Evolutionary conservation across 2,329 filamentous ascomycete species (phyloP).

Genomic region (Canariomyces notabilis): DNA sequence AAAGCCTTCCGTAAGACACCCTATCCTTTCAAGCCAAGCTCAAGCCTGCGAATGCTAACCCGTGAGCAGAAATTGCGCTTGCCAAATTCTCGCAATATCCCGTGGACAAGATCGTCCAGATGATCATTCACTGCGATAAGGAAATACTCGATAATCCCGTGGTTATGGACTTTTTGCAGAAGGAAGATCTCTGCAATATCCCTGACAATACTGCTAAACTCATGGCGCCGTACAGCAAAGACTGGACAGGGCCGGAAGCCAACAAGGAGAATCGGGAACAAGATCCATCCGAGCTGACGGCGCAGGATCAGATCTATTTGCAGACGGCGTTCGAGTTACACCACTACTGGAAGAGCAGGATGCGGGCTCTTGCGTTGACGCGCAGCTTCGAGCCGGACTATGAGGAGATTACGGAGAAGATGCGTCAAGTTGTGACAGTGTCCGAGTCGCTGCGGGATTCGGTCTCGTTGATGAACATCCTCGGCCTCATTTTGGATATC

Average conservation of each 20-base stretch:
- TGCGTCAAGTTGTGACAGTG: conserved; percentile 78
- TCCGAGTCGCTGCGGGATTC: conserved; percentile 89
- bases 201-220: conserved; percentile 85
- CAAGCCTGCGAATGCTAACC: conserved; percentile 28
- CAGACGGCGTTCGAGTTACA: conserved; percentile 91
- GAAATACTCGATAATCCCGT: conserved; percentile 84
- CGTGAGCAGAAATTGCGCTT: conserved; percentile 68
- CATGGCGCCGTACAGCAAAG: conserved; percentile 92
- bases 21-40: conserved; percentile 8
- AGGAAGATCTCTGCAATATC: conserved; percentile 87
- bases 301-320: conserved; percentile 93
- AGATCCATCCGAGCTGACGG: conserved; percentile 81
- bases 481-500: conserved; percentile 93
- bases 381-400: conserved; percentile 83
- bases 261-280: conserved; percentile 72
- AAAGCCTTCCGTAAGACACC: conserved; percentile 71
- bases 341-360: conserved; percentile 98
- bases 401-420: conserved; percentile 80
- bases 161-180: conserved; percentile 94
- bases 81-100: conserved; percentile 85
- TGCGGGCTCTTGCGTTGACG: conserved; percentile 83
- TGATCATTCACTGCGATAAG: conserved; percentile 92
- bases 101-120: conserved; percentile 79
- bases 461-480: conserved; percentile 89
- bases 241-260: conserved; percentile 89